A percentile compares a stretch with the other conserved stretches of the same genome.
These are phyloP conservation scores for Odontarrhena argentea DNA, from an alignment of 345 rosid species.

Conservation along the genomic window DNA sequence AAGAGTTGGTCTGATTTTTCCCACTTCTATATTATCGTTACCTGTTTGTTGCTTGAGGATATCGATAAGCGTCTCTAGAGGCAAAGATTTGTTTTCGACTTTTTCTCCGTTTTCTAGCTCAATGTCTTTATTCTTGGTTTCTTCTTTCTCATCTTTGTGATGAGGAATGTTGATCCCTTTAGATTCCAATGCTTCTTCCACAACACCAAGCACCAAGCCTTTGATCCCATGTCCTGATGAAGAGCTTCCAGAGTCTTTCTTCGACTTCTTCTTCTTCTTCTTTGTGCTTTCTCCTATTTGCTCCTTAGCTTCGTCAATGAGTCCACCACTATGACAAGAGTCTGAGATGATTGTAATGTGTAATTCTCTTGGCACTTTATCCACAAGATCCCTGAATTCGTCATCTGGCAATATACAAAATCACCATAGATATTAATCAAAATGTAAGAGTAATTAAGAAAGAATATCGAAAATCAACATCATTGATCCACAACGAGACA, in stretches of 20 bases:
- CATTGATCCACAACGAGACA: neutral
- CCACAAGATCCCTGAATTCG: conserved; percentile 84
- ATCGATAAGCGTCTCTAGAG: conserved; percentile 82
- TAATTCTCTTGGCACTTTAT: conserved; percentile 65
- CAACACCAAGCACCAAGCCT: conserved; percentile 52
- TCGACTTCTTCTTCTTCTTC: conserved; percentile 37
- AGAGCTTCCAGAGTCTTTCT: conserved; percentile 44
- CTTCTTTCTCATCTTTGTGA: conserved; percentile 47
- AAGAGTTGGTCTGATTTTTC: conserved; percentile 82
- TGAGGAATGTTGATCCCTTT: conserved; percentile 61
- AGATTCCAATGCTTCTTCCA: conserved; percentile 61
- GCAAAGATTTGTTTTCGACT: conserved; percentile 66
- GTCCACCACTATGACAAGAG: conserved; percentile 96
- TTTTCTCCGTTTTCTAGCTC: conserved; percentile 45
- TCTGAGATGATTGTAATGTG: conserved; percentile 78
- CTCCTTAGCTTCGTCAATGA: conserved; percentile 89
- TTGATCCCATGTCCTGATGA: conserved; percentile 48
- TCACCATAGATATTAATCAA: neutral
- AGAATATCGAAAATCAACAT: neutral
- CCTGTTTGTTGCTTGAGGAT: conserved; percentile 90
- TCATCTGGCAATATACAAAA: conserved; percentile 58
- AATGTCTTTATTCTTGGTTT: conserved; percentile 41
- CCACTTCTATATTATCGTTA: conserved; percentile 72
- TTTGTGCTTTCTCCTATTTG: conserved; percentile 93
- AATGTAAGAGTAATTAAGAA: too few species aligned